Evolutionary conservation across 2,329 filamentous ascomycete genomes (phyloP), one percentile per base, ranked within the genome.

Genomic region (Nemania sp.): DNA sequence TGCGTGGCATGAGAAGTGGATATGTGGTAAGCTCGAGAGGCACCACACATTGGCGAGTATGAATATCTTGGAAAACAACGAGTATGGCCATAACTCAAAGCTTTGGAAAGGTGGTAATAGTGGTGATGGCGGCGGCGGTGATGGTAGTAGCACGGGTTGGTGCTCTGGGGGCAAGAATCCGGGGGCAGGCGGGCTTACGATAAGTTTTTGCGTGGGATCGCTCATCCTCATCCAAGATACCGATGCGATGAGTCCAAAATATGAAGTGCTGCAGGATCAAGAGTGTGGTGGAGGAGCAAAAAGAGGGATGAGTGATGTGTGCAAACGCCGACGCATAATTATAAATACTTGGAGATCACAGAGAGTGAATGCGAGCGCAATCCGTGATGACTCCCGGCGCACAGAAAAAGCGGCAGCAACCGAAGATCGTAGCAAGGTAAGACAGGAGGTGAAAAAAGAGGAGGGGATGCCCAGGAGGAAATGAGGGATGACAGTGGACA

Each of bases 141-240:
- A 15, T 20, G 2, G 11, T 6, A 4, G 15, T 29, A 21, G 35
- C 17, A 17, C 40, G 18, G 15, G 20, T 59, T 54, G 62, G 2
- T 48, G 12, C 5, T 42, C 39, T 9, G 9, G 13, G n/a, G 12
- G 20, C 12, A 9, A 13, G n/a, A 45, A 11, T 10, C 45, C 21
- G 12, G 17, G 17, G 37, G 25, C 7, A 45, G 37, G 17, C 5
- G 34, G 1, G 57, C 67, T 68, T 57, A 71, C 69, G 6, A 65
- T 49, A 10, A 71, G 46, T 52, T 59, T 63, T 35, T 55, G 53
- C n/a, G 47, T 57, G 13, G 55, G 62, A 35, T 67, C 57, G 39
- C 48, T 61, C 69, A 71, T 71, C 39, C 37, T 50, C 56, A 34
- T 5, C 29, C 48, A 42, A 47, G 17, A 2, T 15, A 18, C n/a